These are phyloP conservation scores for Prunus mume DNA, from an alignment of 306 rosid genomes.

Conservation along the genomic window DNA sequence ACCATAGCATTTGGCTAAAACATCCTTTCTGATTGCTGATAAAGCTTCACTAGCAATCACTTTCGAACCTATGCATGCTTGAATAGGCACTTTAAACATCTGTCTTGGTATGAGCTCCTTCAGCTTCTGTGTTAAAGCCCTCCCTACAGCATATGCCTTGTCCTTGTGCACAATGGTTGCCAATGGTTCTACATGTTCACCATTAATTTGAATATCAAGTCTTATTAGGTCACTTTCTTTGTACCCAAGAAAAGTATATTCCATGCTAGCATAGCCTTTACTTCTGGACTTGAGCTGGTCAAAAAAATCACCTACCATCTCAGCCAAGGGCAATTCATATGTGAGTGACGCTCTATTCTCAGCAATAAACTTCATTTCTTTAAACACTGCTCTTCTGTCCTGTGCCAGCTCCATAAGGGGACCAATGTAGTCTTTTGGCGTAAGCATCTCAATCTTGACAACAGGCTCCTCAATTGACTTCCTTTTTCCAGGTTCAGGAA, in stretches of 20 bases:
- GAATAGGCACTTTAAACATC: constrained; percentile 95
- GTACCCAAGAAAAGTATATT: constrained; percentile 68
- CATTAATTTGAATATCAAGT: constrained; percentile 87
- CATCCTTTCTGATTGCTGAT: constrained; percentile 93
- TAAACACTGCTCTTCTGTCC: constrained; percentile 89
- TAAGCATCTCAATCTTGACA: constrained; percentile 93
- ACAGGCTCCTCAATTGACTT: constrained; percentile 76
- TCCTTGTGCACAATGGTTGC: constrained; percentile 82
- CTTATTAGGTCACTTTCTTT: constrained; percentile 66
- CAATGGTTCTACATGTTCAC: constrained; percentile 85
- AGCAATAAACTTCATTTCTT: constrained; percentile 86
- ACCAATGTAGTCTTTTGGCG: constrained; percentile 89
- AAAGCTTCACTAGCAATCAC: constrained; percentile 89
- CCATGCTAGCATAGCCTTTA: constrained; percentile 98
- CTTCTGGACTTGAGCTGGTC: constrained; percentile 97
- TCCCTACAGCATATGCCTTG: constrained; percentile 88
- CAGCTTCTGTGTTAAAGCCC: constrained; percentile 89
- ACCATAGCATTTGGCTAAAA: constrained; percentile 91
- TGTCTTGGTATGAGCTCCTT: constrained; percentile 97
- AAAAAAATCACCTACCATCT: constrained; percentile 91
- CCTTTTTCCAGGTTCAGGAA: constrained; percentile 75
- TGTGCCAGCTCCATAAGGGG: constrained; percentile 89
- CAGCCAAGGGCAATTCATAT: constrained; percentile 82
- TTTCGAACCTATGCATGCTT: constrained; percentile 85
- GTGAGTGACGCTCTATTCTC: constrained; percentile 76